These are phyloP conservation scores for Tuber microsphaerosporum DNA, from an alignment of 495 filamentous ascomycete species.

Conservation along the genomic window DNA sequence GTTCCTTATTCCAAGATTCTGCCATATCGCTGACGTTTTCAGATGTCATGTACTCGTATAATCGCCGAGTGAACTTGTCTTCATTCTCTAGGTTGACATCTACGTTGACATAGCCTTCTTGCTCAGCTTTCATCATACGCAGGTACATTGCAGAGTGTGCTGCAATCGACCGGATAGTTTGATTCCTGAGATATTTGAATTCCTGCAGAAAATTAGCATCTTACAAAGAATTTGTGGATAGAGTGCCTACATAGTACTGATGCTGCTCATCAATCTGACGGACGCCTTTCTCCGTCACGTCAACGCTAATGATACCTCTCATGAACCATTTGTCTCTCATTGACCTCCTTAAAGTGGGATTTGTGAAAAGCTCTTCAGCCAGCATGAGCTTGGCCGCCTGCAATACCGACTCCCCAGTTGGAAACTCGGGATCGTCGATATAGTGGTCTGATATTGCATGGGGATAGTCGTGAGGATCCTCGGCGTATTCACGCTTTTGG, in stretches of 20 bases:
- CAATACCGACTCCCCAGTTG: constrained; percentile 66
- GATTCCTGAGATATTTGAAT: constrained; percentile 90
- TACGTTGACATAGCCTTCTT: constrained; percentile 83
- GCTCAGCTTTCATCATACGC: constrained; percentile 92
- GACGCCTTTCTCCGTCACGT: constrained; percentile 88
- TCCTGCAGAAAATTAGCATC: constrained; percentile 47
- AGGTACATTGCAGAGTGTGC: constrained; percentile 78
- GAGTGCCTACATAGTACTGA: constrained; percentile 60
- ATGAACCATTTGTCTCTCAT: constrained; percentile 75
- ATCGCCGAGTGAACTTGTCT: constrained; percentile 60
- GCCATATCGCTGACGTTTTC: constrained; percentile 93
- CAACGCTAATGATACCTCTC: constrained; percentile 73
- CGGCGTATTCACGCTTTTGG: constrained; percentile 68
- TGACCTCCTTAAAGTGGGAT: constrained; percentile 81
- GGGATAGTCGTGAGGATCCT: constrained; percentile 68
- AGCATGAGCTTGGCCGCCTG: constrained; percentile 76
- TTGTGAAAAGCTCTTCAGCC: constrained; percentile 80
- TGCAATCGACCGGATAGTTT: constrained; percentile 71
- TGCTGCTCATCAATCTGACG: constrained; percentile 90
- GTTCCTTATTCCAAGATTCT: constrained; percentile 86
- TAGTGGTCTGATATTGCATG: constrained; percentile 78
- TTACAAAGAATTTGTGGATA: neutral
- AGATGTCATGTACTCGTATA: constrained; percentile 76
- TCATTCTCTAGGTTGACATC: constrained; percentile 67
- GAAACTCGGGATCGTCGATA: constrained; percentile 63